Percentiles rank a stretch among this genome's conserved stretches.
Evolutionary conservation across 139 green algal species (phyloP).

Genomic region (Chlamydomonas applanata): DNA sequence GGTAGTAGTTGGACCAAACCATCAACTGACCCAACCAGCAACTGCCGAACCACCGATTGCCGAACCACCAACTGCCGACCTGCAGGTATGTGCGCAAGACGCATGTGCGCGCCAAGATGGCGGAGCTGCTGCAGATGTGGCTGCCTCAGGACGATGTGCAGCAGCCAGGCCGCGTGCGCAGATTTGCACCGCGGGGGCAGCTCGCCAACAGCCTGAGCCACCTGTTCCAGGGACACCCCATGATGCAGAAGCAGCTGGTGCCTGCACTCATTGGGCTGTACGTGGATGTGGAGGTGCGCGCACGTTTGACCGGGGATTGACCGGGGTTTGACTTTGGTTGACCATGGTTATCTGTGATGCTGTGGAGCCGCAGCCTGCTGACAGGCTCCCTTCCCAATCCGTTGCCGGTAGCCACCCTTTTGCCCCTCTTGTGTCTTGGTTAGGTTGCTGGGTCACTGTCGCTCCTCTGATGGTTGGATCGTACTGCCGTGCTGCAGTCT

Average conservation of each 20-base stretch:
- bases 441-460: neutral
- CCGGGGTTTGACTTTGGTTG: too few relatives aligned
- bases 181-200: neutral
- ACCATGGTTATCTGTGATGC: too few relatives aligned
- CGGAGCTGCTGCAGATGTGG: slow-evolving; percentile 71
- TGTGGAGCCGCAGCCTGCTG: too few relatives aligned
- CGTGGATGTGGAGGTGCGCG: slow-evolving; percentile 53
- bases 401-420: too few relatives aligned
- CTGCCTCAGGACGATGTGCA: slow-evolving; percentile 34
- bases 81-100: slow-evolving; percentile 73
- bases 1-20: neutral
- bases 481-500: neutral
- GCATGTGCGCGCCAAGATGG: slow-evolving; percentile 83
- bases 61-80: slow-evolving; percentile 1
- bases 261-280: slow-evolving; percentile 85
- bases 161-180: slow-evolving; percentile 1
- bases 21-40: too few relatives aligned
- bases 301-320: too few relatives aligned
- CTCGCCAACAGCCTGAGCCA: slow-evolving; percentile 13
- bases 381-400: too few relatives aligned
- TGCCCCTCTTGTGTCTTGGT: too few relatives aligned
- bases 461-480: neutral
- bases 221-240: slow-evolving; percentile 84
- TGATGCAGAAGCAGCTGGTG: slow-evolving; percentile 77
- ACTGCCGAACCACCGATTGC: too few relatives aligned